Evolutionary conservation across 1,284 basidiomycete species (phyloP), one percentile per base, ranked within the genome.

Genomic region (Malassezia arunalokei): DNA sequence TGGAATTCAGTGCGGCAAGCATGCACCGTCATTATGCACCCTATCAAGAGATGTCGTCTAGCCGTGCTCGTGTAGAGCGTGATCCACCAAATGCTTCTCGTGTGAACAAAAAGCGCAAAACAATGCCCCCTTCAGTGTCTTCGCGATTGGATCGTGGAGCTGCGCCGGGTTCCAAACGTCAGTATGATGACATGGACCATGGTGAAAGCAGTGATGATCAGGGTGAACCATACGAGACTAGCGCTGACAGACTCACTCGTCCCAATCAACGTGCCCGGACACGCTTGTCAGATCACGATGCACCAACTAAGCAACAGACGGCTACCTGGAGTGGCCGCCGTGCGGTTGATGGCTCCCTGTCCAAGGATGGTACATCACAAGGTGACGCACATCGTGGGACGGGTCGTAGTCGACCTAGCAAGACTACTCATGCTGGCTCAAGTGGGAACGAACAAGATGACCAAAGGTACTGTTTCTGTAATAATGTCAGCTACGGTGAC

Each of bases 381-480:
- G 12, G 33, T 30, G 15, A 40, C 8, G 8, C 17, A 15, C 44
- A 38, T 31, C 29, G 39, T 28, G 8, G 8, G 8, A 9, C 29
- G 6, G 15, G 32, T 29, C 47, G 51, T 5, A 42, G 31, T 24
- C 51, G 51, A 6, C 28, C 41, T 3, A 30, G 27, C 28, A 54
- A 54, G 24, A 32, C 51, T 3, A 29, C 35, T 14, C 24, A 35
- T 17, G 39, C 28, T 8, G 35, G 40, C 24, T 43, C 46, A 24
- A 17, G 17, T 14, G 47, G 52, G 40, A 63, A 68, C 32, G 66
- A 66, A 40, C 60, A 57, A 1, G 67, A 86, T 60, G 79, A 80
- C 52, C 81, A 78, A 62, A 79, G 80, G 17, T 98, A 96, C 75
- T 98, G 91, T 75, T 81, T 84, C 76, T 96, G 91, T 73, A 79